Conservation (phyloP, 2,329 filamentous ascomycete species). For the Talaromyces sp. region DNA sequence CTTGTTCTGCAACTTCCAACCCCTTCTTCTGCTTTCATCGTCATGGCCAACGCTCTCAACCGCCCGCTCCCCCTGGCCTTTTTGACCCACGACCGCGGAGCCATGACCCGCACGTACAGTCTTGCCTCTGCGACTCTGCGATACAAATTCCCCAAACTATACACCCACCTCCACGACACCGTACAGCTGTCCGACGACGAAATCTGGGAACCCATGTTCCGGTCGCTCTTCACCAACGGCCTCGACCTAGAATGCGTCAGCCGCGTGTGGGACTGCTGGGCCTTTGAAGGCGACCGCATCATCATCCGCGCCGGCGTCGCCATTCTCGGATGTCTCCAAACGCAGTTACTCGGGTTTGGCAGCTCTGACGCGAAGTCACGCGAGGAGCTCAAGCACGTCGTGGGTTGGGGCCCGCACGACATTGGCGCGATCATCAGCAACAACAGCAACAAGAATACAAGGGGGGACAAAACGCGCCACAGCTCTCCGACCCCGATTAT, state of each 20-base stretch:
- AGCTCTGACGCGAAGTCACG: conserved; percentile 32
- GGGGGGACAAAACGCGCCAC: conserved; percentile 21
- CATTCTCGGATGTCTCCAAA: conserved; percentile 36
- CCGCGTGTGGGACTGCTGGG: conserved; percentile 57
- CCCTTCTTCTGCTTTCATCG: conserved; percentile 50
- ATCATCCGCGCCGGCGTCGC: conserved; percentile 41
- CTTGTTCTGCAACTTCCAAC: conserved; percentile 52
- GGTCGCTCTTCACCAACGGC: conserved; percentile 47
- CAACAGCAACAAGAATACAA: neutral
- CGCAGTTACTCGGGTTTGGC: conserved; percentile 34
- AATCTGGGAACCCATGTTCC: conserved; percentile 50
- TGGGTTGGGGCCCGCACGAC: conserved; percentile 32
- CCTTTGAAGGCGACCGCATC: conserved; percentile 53
- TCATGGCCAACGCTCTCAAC: conserved; percentile 57
- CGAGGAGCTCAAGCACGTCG: conserved; percentile 24
- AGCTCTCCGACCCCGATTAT: conserved; percentile 27
- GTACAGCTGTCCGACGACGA: conserved; percentile 35
- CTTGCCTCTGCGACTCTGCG: conserved; percentile 50
- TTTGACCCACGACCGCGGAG: conserved; percentile 51
- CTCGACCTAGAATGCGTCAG: conserved; percentile 49
- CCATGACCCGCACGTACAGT: conserved; percentile 50
- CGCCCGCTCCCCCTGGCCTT: conserved; percentile 56
- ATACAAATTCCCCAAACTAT: conserved; percentile 53
- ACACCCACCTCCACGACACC: conserved; percentile 45
- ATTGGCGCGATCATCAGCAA: conserved; percentile 24